A percentile compares a stretch with the other conserved stretches of the same genome.
Conservation (phyloP, 176 grass and related monocot genomes). For the Dactylis glomerata region DNA sequence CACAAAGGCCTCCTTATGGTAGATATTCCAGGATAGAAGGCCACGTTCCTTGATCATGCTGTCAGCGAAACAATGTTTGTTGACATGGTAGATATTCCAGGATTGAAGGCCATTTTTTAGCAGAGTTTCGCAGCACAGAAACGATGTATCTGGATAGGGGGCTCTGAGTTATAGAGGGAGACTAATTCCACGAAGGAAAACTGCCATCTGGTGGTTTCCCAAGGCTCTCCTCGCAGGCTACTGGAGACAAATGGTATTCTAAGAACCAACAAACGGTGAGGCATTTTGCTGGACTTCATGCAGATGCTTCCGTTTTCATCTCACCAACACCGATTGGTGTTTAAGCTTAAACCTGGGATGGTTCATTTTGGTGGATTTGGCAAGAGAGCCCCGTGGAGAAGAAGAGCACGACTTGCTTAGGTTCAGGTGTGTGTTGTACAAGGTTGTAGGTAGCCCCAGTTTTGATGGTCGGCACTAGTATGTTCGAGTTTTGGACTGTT, state of each 20-base stretch:
- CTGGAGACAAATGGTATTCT: not conserved
- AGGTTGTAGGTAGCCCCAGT: conserved; percentile 3
- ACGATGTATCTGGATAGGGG: conserved; percentile 7
- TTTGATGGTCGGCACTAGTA: conserved; percentile 16
- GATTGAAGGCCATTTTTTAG: conserved; percentile 35
- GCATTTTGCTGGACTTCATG: not conserved
- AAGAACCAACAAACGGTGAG: not conserved
- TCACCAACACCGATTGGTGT: not conserved
- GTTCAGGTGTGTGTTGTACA: not conserved
- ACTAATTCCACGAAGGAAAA: not conserved
- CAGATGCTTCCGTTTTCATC: not conserved
- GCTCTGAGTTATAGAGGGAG: conserved; percentile 4
- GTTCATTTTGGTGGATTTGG: not conserved
- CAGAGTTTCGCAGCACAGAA: not conserved
- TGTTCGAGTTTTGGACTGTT: not conserved
- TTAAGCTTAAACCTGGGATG: not conserved
- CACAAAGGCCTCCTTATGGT: conserved; percentile 51
- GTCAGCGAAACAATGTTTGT: not conserved
- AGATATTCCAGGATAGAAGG: conserved; percentile 54
- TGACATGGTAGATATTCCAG: conserved; percentile 40
- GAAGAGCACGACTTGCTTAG: not conserved
- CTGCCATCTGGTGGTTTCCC: conserved; percentile 5
- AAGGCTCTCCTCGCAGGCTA: not conserved
- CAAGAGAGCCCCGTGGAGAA: not conserved
- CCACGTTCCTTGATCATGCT: conserved; percentile 38